These are phyloP conservation scores for Melaleuca quinquenervia DNA, from an alignment of 345 rosid species.

Conservation along the genomic window DNA sequence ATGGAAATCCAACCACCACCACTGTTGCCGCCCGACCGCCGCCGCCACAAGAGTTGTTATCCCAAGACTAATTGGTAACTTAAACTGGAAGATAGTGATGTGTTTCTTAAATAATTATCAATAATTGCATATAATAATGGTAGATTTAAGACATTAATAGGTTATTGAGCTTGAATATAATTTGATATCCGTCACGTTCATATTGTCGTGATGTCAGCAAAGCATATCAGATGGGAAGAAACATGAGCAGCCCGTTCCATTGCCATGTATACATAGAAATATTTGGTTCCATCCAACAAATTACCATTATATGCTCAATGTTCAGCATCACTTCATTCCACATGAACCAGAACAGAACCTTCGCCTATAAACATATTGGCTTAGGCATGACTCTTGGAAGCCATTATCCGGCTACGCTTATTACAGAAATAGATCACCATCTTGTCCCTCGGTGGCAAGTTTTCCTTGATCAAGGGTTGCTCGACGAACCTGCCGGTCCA, in stretches of 20 bases:
- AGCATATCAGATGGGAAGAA: not conserved
- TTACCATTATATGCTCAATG: not conserved
- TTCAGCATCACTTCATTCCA: not conserved
- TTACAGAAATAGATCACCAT: constrained; percentile 4
- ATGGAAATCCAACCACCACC: too few relatives aligned
- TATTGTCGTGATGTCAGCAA: not conserved
- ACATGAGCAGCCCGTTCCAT: not conserved
- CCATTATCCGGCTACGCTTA: not conserved
- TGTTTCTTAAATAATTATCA: too few relatives aligned
- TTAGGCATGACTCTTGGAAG: not conserved
- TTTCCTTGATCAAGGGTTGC: constrained; percentile 13
- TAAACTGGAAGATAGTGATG: too few relatives aligned
- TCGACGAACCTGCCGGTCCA: constrained; percentile 16
- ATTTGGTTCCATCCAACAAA: not conserved
- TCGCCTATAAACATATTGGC: not conserved
- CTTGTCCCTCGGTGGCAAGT: constrained; percentile 14
- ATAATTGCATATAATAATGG: too few relatives aligned
- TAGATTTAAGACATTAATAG: too few relatives aligned
- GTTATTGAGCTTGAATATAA: not conserved
- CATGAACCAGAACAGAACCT: not conserved
- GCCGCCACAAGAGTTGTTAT: too few relatives aligned
- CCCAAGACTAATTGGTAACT: too few relatives aligned
- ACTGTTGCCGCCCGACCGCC: too few relatives aligned
- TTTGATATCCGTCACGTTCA: not conserved
- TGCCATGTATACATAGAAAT: not conserved